Evolutionary conservation across 257 asterid species (phyloP).

Genomic region (Solanum pennellii): DNA sequence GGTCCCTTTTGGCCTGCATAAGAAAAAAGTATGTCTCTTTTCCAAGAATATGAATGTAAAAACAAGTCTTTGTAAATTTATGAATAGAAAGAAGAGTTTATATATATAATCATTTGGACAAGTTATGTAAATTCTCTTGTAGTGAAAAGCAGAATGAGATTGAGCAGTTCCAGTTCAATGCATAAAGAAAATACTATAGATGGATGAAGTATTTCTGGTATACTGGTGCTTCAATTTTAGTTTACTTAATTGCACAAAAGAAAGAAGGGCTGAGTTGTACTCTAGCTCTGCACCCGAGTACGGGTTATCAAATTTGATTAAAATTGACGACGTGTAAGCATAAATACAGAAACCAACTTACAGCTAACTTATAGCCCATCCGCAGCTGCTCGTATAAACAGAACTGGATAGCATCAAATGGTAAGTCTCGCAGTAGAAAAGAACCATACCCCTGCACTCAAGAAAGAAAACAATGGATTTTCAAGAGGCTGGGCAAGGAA

Average conservation of each 20-base stretch:
- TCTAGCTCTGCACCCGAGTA: background rate
- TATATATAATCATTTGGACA: background rate
- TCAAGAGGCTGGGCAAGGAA: background rate
- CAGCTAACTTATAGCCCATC: constrained; percentile 55
- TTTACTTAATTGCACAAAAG: background rate
- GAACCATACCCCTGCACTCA: constrained; percentile 53
- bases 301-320: background rate
- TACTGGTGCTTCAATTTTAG: background rate
- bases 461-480: background rate
- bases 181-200: background rate
- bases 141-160: background rate
- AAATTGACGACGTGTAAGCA: background rate
- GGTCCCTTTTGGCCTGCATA: constrained; percentile 53
- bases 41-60: background rate
- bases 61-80: background rate
- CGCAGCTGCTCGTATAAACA: constrained; percentile 64
- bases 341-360: constrained; percentile 13
- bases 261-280: background rate
- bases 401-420: constrained; percentile 68
- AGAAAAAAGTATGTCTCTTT: background rate
- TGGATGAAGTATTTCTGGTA: background rate
- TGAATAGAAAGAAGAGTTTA: background rate
- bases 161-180: background rate
- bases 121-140: background rate
- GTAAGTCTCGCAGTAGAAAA: constrained; percentile 60